phyloP scores from a whole-genome alignment of 169 alveolate species.

The Cryptosporidium canis region DNA sequence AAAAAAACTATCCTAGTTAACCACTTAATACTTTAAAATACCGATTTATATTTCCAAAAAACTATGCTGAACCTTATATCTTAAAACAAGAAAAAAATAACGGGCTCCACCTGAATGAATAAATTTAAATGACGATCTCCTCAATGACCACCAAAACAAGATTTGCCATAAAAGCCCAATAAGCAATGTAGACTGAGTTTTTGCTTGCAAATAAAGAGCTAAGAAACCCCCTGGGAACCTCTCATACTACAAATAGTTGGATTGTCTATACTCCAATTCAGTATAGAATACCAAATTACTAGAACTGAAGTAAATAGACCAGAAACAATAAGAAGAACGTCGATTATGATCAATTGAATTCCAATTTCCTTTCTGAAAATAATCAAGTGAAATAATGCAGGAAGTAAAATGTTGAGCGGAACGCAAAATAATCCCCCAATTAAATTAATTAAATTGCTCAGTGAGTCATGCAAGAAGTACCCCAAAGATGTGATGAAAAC shows the following conservation, averaged over 20 bases:
- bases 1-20: no score
- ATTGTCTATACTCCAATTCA: slow-evolving; percentile 20
- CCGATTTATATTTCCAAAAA: no score
- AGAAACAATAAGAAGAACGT: slow-evolving; percentile 14
- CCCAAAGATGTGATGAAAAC: slow-evolving; percentile 29
- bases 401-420: slow-evolving; percentile 50
- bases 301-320: slow-evolving; percentile 52
- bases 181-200: background rate
- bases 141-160: no score
- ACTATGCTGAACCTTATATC: no score
- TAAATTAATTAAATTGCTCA: slow-evolving; percentile 49
- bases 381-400: slow-evolving; percentile 52
- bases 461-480: slow-evolving; percentile 37
- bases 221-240: slow-evolving; percentile 4
- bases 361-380: slow-evolving; percentile 41
- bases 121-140: no score
- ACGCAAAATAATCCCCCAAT: slow-evolving; percentile 69
- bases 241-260: slow-evolving; percentile 20
- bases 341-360: slow-evolving; percentile 11
- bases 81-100: no score
- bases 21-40: no score
- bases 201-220: background rate
- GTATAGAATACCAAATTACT: slow-evolving; percentile 64
- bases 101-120: no score
- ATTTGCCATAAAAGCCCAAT: background rate